These are phyloP conservation scores for Agrocybe pediades DNA, from an alignment of 768 basidiomycete species.

Conservation along the genomic window DNA sequence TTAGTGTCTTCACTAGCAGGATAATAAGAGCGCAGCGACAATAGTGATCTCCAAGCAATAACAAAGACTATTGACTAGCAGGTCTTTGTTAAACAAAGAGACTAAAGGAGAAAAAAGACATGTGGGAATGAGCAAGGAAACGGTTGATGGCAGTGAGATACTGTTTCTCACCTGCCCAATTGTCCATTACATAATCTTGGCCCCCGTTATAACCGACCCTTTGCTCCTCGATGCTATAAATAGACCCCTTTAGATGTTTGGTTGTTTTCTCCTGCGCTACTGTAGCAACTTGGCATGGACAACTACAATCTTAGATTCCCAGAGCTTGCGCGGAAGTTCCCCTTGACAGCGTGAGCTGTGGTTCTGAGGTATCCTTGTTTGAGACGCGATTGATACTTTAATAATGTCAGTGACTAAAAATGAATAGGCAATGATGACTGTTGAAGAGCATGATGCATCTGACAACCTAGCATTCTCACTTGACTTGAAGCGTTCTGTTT, in stretches of 20 bases:
- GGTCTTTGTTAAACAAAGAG: too few species aligned
- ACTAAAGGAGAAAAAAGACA: too few species aligned
- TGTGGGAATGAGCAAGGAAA: too few species aligned
- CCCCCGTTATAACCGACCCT: slow-evolving; percentile 4
- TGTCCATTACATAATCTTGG: slow-evolving; percentile 12
- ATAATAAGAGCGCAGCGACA: too few species aligned
- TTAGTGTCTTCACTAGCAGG: not conserved
- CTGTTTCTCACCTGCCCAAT: too few species aligned
- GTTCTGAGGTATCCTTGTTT: slow-evolving; percentile 14
- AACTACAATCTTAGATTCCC: slow-evolving; percentile 7
- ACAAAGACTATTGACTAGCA: too few species aligned
- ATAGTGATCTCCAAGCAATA: too few species aligned
- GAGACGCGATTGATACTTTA: slow-evolving; percentile 4
- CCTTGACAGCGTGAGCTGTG: slow-evolving; percentile 21
- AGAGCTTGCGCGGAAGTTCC: slow-evolving; percentile 6
- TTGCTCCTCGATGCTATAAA: slow-evolving; percentile 29
- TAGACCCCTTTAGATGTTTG: slow-evolving; percentile 18
- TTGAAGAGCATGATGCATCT: slow-evolving; percentile 13
- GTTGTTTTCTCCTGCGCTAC: slow-evolving; percentile 9
- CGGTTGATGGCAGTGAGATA: not conserved
- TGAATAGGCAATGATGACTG: slow-evolving; percentile 1
- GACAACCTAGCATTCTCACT: slow-evolving; percentile 4
- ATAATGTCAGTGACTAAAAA: not conserved
- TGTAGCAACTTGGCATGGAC: slow-evolving; percentile 16
- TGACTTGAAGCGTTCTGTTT: not conserved